Evolutionary conservation across 768 basidiomycete species (phyloP).

Genomic region (Amanita polypyramis): DNA sequence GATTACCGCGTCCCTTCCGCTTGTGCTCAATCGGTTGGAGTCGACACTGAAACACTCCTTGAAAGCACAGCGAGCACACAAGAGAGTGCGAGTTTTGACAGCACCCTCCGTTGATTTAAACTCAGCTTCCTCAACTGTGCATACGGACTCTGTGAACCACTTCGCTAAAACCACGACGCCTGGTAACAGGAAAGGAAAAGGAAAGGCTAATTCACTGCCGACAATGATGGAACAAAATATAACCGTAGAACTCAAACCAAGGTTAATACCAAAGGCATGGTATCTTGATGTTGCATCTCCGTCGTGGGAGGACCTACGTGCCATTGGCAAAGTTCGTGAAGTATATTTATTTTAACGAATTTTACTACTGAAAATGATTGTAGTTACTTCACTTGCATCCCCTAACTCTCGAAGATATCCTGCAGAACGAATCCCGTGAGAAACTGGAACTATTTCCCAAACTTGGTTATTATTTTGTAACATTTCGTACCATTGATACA

Average conservation of each 20-base stretch:
- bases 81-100: conserved; percentile 12
- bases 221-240: background rate
- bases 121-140: background rate
- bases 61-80: conserved; percentile 20
- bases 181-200: conserved; percentile 37
- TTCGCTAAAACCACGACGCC: background rate
- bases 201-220: conserved; percentile 17
- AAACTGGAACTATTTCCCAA: conserved; percentile 82
- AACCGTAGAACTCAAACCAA: conserved; percentile 3
- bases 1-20: conserved; percentile 35
- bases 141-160: background rate
- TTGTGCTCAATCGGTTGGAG: conserved; percentile 41
- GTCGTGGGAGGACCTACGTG: conserved; percentile 78
- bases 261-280: conserved; percentile 56
- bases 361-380: background rate
- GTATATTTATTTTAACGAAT: background rate
- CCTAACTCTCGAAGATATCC: conserved; percentile 84
- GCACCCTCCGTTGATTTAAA: background rate
- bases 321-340: conserved; percentile 62
- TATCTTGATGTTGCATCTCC: conserved; percentile 88
- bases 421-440: conserved; percentile 86
- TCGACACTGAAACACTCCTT: conserved; percentile 30
- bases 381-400: conserved; percentile 86
- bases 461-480: conserved; percentile 88
- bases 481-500: conserved; percentile 74